Evolutionary conservation across 768 basidiomycete species (phyloP).

Genomic region (Pisolithus orientalis): DNA sequence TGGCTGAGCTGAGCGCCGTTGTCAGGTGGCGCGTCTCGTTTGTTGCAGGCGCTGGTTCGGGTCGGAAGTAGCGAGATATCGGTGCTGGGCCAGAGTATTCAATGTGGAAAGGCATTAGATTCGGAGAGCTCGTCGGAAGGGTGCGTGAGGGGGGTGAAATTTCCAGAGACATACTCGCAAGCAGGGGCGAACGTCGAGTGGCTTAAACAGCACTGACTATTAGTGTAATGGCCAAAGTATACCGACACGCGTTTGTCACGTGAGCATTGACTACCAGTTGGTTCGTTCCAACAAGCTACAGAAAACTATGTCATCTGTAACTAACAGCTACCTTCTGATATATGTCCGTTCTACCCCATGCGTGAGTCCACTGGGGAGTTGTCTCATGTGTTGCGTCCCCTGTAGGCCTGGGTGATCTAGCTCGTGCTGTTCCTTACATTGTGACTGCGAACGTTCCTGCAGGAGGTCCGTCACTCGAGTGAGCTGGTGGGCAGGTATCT

Average conservation of each 20-base stretch:
- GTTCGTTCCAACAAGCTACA: no score
- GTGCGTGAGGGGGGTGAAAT: constrained; percentile 9
- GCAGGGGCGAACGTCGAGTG: background rate
- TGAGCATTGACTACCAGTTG: background rate
- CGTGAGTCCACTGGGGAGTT: no score
- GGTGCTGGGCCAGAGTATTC: constrained; percentile 64
- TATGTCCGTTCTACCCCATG: no score
- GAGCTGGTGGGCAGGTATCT: no score
- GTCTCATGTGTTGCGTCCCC: no score
- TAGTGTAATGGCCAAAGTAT: no score
- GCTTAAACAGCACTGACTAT: background rate
- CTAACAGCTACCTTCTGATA: no score
- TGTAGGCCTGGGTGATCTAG: no score
- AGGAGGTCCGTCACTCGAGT: no score
- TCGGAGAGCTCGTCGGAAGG: constrained; percentile 45
- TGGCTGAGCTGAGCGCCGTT: constrained; percentile 9
- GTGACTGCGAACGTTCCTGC: no score
- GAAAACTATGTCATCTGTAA: no score
- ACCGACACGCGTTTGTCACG: constrained; percentile 4
- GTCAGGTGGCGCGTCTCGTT: constrained; percentile 8
- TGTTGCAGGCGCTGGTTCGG: constrained; percentile 31
- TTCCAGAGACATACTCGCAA: constrained; percentile 13
- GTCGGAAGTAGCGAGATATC: constrained; percentile 66
- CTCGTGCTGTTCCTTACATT: no score
- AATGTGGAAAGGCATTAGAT: constrained; percentile 83